Evolutionary conservation across 768 basidiomycete genomes (phyloP).

Genomic region (Suillus discolor): DNA sequence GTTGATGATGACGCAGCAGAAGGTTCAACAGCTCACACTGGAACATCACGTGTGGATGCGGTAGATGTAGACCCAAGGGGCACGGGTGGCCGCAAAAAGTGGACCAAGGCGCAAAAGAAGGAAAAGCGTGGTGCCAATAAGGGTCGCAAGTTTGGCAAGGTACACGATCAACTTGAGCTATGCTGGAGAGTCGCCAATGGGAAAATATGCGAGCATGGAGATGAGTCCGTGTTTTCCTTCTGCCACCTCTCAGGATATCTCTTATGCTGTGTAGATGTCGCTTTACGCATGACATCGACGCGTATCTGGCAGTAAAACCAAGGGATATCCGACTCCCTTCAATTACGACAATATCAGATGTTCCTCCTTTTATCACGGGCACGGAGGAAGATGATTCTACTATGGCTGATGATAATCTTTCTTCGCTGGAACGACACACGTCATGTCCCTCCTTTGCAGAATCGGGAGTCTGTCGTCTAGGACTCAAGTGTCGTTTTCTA

Average conservation of each 20-base stretch:
- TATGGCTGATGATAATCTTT: no score
- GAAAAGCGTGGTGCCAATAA: slow-evolving; percentile 83
- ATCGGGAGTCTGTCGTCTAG: slow-evolving; percentile 41
- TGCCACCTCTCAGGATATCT: not conserved
- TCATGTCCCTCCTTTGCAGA: slow-evolving; percentile 30
- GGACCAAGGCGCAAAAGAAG: slow-evolving; percentile 70
- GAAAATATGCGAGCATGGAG: slow-evolving; percentile 68
- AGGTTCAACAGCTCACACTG: slow-evolving; percentile 45
- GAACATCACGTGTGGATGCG: slow-evolving; percentile 23
- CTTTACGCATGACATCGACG: slow-evolving; percentile 73
- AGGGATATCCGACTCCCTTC: slow-evolving; percentile 67
- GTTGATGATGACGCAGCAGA: slow-evolving; percentile 69
- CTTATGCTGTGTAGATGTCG: slow-evolving; percentile 55
- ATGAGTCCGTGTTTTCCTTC: slow-evolving; percentile 47
- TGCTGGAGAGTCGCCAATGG: slow-evolving; percentile 82
- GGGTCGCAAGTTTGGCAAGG: slow-evolving; percentile 73
- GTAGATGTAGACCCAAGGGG: slow-evolving; percentile 38
- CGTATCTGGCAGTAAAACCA: slow-evolving; percentile 78
- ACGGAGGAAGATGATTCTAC: slow-evolving; percentile 2
- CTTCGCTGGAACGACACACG: slow-evolving; percentile 25
- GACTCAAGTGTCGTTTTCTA: slow-evolving; percentile 91
- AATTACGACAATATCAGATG: slow-evolving; percentile 41
- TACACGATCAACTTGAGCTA: slow-evolving; percentile 78
- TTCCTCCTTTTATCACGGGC: slow-evolving; percentile 51
- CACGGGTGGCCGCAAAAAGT: slow-evolving; percentile 38